A percentile compares a stretch with the other conserved stretches of the same genome.
Conservation (phyloP, 352 stramenopile genomes). For the Pythium plurisporium region DNA sequence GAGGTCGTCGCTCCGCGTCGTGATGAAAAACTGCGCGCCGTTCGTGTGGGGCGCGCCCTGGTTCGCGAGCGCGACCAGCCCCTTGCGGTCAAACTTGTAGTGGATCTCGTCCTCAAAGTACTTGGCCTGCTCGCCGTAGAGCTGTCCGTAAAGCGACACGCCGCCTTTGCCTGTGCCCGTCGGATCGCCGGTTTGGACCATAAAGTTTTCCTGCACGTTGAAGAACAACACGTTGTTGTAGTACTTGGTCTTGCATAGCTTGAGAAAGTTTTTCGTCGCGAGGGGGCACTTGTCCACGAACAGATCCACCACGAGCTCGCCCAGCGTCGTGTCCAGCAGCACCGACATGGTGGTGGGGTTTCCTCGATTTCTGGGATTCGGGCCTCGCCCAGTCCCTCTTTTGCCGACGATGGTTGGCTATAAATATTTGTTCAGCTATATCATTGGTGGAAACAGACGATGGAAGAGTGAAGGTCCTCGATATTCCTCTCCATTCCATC, state of each 20-base stretch:
- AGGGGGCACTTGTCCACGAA: conserved; percentile 81
- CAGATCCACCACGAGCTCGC: conserved; percentile 90
- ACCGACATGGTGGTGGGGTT: conserved; percentile 78
- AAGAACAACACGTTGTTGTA: conserved; percentile 94
- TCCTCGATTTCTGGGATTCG: background rate
- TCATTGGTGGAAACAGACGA: background rate
- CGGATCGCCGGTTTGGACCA: conserved; percentile 87
- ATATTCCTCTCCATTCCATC: background rate
- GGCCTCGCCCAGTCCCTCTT: background rate
- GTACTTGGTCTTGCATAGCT: conserved; percentile 94
- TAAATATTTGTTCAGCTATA: background rate
- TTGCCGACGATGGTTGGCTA: background rate
- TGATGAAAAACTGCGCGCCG: conserved; percentile 97
- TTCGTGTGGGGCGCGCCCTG: conserved; percentile 63
- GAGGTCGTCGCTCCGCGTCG: conserved; percentile 86
- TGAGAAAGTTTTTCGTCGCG: conserved; percentile 91
- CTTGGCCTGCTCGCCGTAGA: conserved; percentile 80
- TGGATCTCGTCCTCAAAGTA: conserved; percentile 82
- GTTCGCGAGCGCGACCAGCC: conserved; percentile 83
- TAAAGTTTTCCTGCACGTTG: conserved; percentile 95
- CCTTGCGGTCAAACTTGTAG: conserved; percentile 50
- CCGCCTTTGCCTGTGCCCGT: conserved; percentile 94
- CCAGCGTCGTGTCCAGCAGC: conserved; percentile 90
- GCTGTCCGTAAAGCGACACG: conserved; percentile 91
- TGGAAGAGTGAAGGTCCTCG: conserved; percentile 4